Percentiles rank a stretch among this genome's conserved stretches.
Evolutionary conservation across 2,329 filamentous ascomycete genomes (phyloP).

Genomic region (Phialocephala sp.): DNA sequence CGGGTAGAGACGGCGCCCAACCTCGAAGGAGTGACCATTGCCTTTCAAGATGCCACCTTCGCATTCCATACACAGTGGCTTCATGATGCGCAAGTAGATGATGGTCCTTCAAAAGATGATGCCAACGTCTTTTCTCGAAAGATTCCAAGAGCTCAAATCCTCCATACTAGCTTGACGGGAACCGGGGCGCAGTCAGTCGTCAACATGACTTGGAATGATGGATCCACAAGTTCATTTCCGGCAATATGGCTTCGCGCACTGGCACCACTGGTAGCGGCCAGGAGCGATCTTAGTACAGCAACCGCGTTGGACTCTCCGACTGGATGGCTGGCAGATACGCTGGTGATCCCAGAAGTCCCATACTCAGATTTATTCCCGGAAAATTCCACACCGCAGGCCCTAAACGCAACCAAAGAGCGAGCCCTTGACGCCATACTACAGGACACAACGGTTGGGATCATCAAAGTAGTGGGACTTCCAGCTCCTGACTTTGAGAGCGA

Average conservation of each 20-base stretch:
- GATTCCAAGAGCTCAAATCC: not conserved
- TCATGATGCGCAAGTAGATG: not conserved
- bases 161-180: not conserved
- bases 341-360: not conserved
- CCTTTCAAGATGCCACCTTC: not conserved
- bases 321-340: not conserved
- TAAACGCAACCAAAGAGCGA: not conserved
- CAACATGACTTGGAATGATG: not conserved
- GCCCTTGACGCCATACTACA: not conserved
- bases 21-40: not conserved
- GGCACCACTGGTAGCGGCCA: not conserved
- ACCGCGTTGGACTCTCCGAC: not conserved
- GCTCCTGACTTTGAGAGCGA: not conserved
- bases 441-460: not conserved
- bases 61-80: not conserved
- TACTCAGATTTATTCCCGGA: not conserved
- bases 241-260: not conserved
- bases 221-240: not conserved
- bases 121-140: not conserved
- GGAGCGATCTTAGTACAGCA: not conserved
- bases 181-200: not conserved
- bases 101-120: not conserved
- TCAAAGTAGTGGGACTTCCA: not conserved
- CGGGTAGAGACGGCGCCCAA: too few species aligned
- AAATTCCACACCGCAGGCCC: not conserved